phyloP scores from a whole-genome alignment of 2,329 filamentous ascomycete species.

The Colletotrichum nymphaeae region DNA sequence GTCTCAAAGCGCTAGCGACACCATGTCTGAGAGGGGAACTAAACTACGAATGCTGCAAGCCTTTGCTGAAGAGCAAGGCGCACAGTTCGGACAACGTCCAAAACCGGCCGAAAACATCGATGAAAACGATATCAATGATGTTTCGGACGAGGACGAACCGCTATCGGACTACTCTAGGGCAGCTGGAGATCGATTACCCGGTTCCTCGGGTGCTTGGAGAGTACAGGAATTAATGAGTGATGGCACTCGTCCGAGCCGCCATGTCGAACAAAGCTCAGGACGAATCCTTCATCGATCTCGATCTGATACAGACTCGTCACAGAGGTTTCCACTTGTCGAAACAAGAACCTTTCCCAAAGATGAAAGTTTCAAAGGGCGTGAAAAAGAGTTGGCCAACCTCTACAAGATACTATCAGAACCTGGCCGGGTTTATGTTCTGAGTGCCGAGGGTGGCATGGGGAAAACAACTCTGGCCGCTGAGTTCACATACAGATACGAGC shows the following conservation, averaged over 20 bases:
- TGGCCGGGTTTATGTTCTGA: conserved; percentile 36
- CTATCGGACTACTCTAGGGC: neutral
- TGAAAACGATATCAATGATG: conserved; percentile 1
- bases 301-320: neutral
- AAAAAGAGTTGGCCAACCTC: conserved; percentile 34
- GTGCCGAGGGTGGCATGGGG: conserved; percentile 36
- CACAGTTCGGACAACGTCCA: neutral
- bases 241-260: neutral
- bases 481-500: conserved; percentile 39
- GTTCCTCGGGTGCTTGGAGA: neutral
- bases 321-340: conserved; percentile 3
- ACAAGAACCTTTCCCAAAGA: conserved; percentile 28
- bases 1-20: conserved; percentile 11
- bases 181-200: neutral
- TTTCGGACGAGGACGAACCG: conserved; percentile 8
- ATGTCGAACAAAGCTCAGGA: neutral
- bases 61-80: conserved; percentile 4
- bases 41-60: conserved; percentile 1
- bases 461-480: conserved; percentile 41
- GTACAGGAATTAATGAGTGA: conserved; percentile 2
- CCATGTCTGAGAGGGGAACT: conserved; percentile 6
- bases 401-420: conserved; percentile 35
- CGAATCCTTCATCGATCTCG: neutral
- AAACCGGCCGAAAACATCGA: neutral
- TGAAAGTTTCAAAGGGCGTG: conserved; percentile 35